phyloP scores from a whole-genome alignment of 345 rosid genomes.

The Citropsis articulata region DNA sequence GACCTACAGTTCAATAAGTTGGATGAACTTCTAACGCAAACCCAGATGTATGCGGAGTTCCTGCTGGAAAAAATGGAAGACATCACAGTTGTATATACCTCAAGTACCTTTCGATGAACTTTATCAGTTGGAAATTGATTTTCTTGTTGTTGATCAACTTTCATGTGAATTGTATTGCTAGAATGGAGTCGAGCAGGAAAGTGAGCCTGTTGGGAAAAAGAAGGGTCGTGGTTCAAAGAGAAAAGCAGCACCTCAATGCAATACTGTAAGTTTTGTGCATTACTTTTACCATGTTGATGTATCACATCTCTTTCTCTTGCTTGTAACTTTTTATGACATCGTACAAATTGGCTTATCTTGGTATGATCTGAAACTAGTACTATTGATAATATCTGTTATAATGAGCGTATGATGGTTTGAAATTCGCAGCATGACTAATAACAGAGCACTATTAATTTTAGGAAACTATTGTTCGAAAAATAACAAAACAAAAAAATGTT shows the following conservation, averaged over 20 bases:
- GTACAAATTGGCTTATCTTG: not conserved
- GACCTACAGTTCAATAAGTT: slow-evolving; percentile 60
- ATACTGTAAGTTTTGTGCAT: slow-evolving; percentile 43
- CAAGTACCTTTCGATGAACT: not conserved
- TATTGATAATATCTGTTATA: not conserved
- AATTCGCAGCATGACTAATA: too few species aligned
- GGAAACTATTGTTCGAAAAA: not conserved
- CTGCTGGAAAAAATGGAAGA: slow-evolving; percentile 90
- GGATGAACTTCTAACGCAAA: slow-evolving; percentile 85
- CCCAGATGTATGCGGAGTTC: slow-evolving; percentile 76
- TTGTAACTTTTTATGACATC: not conserved
- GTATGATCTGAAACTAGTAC: not conserved
- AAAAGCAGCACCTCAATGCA: slow-evolving; percentile 60
- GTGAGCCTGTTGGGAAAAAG: slow-evolving; percentile 37
- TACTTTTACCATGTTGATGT: slow-evolving; percentile 5
- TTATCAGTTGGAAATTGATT: slow-evolving; percentile 13
- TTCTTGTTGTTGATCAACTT: slow-evolving; percentile 15
- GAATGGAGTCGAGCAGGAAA: slow-evolving; percentile 56
- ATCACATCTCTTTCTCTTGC: not conserved
- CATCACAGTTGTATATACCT: slow-evolving; percentile 52
- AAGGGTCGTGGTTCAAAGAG: slow-evolving; percentile 70
- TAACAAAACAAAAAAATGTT: not conserved
- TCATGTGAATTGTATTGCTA: slow-evolving; percentile 27
- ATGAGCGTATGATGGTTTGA: not conserved
- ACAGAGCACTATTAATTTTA: not conserved